Conservation (phyloP, 768 basidiomycete genomes). For the Lentinula aciculospora region DNA sequence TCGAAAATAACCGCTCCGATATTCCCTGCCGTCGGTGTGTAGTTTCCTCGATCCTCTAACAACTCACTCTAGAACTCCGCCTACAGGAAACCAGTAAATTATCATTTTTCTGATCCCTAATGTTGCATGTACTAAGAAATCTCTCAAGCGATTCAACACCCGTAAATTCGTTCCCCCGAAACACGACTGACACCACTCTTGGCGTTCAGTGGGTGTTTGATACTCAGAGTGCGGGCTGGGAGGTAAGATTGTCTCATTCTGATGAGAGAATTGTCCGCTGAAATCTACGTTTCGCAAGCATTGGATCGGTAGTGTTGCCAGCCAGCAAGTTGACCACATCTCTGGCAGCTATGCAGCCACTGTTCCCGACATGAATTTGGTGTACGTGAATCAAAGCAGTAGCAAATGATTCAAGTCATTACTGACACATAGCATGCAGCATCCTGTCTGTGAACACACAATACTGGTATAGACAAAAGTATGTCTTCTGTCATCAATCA, state of each 20-base stretch:
- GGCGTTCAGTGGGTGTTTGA: slow-evolving; percentile 29
- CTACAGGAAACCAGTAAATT: slow-evolving; percentile 19
- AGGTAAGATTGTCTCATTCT: slow-evolving; percentile 6
- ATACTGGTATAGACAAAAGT: slow-evolving; percentile 34
- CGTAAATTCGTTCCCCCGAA: slow-evolving; percentile 34
- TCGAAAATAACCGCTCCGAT: slow-evolving; percentile 19
- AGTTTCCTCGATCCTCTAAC: background rate
- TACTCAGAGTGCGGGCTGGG: slow-evolving; percentile 18
- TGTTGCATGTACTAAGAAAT: background rate
- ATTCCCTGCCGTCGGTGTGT: slow-evolving; percentile 23
- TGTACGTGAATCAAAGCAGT: slow-evolving; percentile 11
- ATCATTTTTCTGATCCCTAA: background rate
- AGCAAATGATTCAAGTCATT: background rate
- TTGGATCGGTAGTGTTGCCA: slow-evolving; percentile 26
- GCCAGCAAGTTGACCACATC: slow-evolving; percentile 18
- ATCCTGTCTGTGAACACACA: slow-evolving; percentile 36
- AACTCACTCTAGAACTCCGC: background rate
- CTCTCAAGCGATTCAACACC: slow-evolving; percentile 32
- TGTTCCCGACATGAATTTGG: slow-evolving; percentile 25
- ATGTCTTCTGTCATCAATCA: background rate
- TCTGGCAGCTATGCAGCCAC: slow-evolving; percentile 29
- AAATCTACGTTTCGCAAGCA: slow-evolving; percentile 11
- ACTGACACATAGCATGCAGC: slow-evolving; percentile 11
- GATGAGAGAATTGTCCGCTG: background rate
- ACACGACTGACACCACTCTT: slow-evolving; percentile 17